Conservation (phyloP, 805 yeast genomes). For the Nakazawaea ishiwadae region DNA sequence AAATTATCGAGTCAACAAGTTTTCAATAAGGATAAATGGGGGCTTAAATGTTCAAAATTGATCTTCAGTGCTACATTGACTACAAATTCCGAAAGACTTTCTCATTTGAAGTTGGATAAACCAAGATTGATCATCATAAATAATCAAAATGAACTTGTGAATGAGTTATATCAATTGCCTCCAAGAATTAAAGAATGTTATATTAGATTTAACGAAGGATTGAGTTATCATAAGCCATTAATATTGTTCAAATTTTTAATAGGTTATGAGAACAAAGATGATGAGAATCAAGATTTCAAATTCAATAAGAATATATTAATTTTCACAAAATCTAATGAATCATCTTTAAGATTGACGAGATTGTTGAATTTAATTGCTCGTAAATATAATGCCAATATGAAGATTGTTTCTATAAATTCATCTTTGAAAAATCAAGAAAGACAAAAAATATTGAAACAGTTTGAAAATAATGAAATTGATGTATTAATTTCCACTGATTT, state of each 20-base stretch:
- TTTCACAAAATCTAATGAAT: constrained; percentile 78
- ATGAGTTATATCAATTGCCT: constrained; percentile 62
- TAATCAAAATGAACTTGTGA: constrained; percentile 38
- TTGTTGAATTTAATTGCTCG: constrained; percentile 42
- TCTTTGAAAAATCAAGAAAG: constrained; percentile 51
- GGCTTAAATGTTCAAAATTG: constrained; percentile 48
- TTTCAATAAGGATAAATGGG: constrained; percentile 30
- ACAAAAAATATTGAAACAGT: constrained; percentile 51
- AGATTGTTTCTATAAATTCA: constrained; percentile 50
- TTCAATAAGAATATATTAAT: constrained; percentile 39
- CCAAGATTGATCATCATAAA: constrained; percentile 80
- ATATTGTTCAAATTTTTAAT: constrained; percentile 53
- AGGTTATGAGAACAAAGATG: constrained; percentile 23
- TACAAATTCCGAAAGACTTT: constrained; percentile 83
- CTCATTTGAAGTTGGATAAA: constrained; percentile 59
- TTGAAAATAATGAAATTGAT: constrained; percentile 47
- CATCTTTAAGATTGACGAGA: constrained; percentile 74
- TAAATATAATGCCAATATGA: constrained; percentile 15
- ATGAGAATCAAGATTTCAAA: constrained; percentile 4
- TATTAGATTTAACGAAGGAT: constrained; percentile 24
- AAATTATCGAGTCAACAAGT: constrained; percentile 20
- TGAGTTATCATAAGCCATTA: constrained; percentile 62
- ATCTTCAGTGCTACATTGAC: constrained; percentile 92
- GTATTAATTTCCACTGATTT: constrained; percentile 80
- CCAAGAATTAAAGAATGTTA: constrained; percentile 32